Base-by-base conservation (phyloP, 1,139 yeast genomes). In the Geotrichum candidum region DNA sequence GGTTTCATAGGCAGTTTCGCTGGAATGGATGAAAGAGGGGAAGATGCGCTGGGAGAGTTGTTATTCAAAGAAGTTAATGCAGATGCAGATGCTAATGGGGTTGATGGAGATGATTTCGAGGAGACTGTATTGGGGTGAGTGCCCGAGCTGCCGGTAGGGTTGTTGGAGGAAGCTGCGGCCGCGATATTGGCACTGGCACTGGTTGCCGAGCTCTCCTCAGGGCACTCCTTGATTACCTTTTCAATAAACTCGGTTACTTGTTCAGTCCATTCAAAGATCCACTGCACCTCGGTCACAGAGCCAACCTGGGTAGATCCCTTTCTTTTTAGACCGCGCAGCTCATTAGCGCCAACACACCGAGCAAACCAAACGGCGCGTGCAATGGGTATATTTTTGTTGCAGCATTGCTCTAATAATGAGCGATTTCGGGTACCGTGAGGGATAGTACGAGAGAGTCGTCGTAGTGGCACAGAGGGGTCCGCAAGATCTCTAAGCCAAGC, bases 241-340 rank as follows among this genome's bases (percentile, higher is more conserved):
- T 82, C 84, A 29, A 86, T 70, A 68, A 82, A 87, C 63, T 83
- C 86, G 5, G 83, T 78, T 6, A 88, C 84, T 67, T 88, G 94
- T 59, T 84, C 90, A 0, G 96, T 88, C 97, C 97, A 91, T 71
- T 90, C 97, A 64, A 84, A 85, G 10, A 87, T 76, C 90, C 96
- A 86, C 60, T 82, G 85, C 23, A 77, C 73, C 65, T 85, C 88
- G 18, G 84, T 76, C 1, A 68, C 66, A 15, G 60, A 64, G 13
- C 68, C 63, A 31, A 64, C 59, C 25, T 69, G 54, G 48, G 68
- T 63, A 65, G 70, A 61, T 62, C 78, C 76, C 64, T 86, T 88
- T 60, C 90, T 78, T 62, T 84, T 81, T 56, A 90, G 74, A 3
- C 88, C 84, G 48, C 91, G 75, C 61, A 88, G 82, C 70, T 92